Evolutionary conservation across 2,329 filamentous ascomycete species (phyloP).

Genomic region (Cercospora sesami): DNA sequence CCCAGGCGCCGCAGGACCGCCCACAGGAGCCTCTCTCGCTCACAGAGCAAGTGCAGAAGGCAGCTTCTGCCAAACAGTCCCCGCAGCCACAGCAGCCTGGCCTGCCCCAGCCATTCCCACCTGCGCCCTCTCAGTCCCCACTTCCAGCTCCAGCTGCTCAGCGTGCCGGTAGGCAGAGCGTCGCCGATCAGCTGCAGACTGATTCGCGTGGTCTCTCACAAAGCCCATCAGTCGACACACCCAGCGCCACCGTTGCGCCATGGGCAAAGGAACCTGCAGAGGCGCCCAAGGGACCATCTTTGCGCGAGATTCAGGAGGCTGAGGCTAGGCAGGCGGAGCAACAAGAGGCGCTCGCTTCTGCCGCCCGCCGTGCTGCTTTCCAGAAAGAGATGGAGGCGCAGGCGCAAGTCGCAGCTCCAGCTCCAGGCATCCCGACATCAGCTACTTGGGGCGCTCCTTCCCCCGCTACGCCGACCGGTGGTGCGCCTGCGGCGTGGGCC

Average conservation of each 20-base stretch:
- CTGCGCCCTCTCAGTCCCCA: slow-evolving; percentile 73
- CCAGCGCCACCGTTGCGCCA: slow-evolving; percentile 75
- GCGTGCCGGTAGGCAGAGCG: slow-evolving; percentile 70
- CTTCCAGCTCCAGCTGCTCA: slow-evolving; percentile 87
- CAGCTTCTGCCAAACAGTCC: slow-evolving; percentile 61
- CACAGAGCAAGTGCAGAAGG: slow-evolving; percentile 81
- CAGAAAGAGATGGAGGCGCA: slow-evolving; percentile 75
- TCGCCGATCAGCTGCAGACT: slow-evolving; percentile 70
- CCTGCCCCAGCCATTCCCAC: slow-evolving; percentile 74
- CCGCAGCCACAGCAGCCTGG: slow-evolving; percentile 54
- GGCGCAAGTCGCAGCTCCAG: slow-evolving; percentile 53
- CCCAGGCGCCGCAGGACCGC: slow-evolving; percentile 29
- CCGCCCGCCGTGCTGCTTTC: slow-evolving; percentile 71
- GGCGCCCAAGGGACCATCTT: slow-evolving; percentile 77
- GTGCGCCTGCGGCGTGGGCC: slow-evolving; percentile 60
- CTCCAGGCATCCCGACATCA: slow-evolving; percentile 77
- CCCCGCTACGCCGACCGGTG: slow-evolving; percentile 60
- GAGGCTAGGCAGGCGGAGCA: slow-evolving; percentile 92
- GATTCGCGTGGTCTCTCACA: slow-evolving; percentile 73
- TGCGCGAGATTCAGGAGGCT: slow-evolving; percentile 95
- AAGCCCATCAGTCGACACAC: slow-evolving; percentile 67
- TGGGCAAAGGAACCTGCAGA: slow-evolving; percentile 86
- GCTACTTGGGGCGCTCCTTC: slow-evolving; percentile 84
- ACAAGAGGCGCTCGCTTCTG: slow-evolving; percentile 76
- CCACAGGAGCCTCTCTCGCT: slow-evolving; percentile 63